Base-by-base conservation (phyloP, 2,329 filamentous ascomycete species). In the Ophiocordyceps camponoti-leonardi region DNA sequence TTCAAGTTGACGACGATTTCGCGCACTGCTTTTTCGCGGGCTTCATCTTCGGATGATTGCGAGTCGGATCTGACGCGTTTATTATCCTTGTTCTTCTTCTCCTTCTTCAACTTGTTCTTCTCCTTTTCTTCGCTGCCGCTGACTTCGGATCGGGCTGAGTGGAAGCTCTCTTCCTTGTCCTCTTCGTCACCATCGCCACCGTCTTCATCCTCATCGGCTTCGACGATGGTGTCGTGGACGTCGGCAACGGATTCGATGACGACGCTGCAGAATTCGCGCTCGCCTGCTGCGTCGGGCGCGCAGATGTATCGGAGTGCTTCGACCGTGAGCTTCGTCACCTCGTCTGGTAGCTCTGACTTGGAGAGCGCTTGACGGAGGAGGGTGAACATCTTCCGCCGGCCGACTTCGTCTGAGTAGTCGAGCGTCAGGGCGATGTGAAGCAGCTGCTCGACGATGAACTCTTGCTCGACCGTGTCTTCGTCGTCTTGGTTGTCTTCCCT, bases 1-100 rank as follows among this genome's bases (percentile, higher is more conserved):
- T 96, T 96, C 77, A 95, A 88, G 68, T 96, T 96, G 61, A 96
- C 83, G 68, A 95, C 80, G 58, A 95, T 92, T 64, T 95, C 87
- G 52, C 78, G 81, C 52, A 95, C 78, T 1, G 84, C 86, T 65
- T 88, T 93, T 42, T 75, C 72, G 52, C 77, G 72, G 11, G 77
- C 75, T 50, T 81, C 77, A 52, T 84, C 82, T 47, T 82, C 78
- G 44, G 33, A 37, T 3, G 33, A 37, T 10, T 37, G 33, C 6
- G 33, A 37, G 16, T 37, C 33, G 11, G 33, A 37, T 37, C 33
- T 10, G 6, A 18, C 2, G 33, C 33, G 33, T n/a, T n/a, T 16
- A n/a, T 37, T 18, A 5, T 10, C 10, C 26, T 67, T 74, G 47
- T 75, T 53, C 46, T 69, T 68, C 16, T 61, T 53, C 13, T 58